Base-by-base conservation (phyloP, 1,139 yeast species). In the Kodamaea suecica region DNA sequence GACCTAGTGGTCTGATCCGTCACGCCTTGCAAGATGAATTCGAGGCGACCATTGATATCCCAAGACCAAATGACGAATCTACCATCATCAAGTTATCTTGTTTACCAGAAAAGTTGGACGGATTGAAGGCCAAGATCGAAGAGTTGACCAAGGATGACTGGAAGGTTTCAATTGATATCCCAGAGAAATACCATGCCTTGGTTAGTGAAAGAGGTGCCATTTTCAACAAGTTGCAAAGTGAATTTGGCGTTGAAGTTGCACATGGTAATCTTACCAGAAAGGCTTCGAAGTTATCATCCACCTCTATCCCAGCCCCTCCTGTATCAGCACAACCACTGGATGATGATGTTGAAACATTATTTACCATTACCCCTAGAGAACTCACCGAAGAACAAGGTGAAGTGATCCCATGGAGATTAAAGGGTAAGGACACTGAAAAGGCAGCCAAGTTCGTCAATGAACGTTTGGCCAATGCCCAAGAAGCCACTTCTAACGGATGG, bases 1-100 rank as follows among this genome's bases (percentile, higher is more conserved):
- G 97, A 26, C 79, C 90, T 29, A 80, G 80, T 41, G 97, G 97
- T 28, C 55, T 78, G 10, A 73, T 76, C 39, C 86, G 92, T 63
- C 82, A 83, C 48, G 70, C 76, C 8, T 62, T 88, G 43, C 95
- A 88, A 65, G 68, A 73, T 17, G 86, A 83, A 48, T 84, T 71
- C 58, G 66, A 70, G 11, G 92, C 86, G 32, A 55, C 61, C 19
- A 62, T 92, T 39, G 71, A 67, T 34, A 76, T 92, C 52, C 97
- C 97, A 44, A 75, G 78, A 53, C 70, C 76, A 47, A 66, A 66
- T 43, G 70, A 64, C 43, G 60, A 69, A 33, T 66, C 80, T 33
- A 59, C 69, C 9, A 52, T 53, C 16, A 61, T 79, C 34, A 66
- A 63, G 43, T 55, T 84, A 33, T 57, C 59, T 37, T 94, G 94